Conservation (phyloP, 169 alveolate genomes). For the Plasmodium cynomolgi region DNA sequence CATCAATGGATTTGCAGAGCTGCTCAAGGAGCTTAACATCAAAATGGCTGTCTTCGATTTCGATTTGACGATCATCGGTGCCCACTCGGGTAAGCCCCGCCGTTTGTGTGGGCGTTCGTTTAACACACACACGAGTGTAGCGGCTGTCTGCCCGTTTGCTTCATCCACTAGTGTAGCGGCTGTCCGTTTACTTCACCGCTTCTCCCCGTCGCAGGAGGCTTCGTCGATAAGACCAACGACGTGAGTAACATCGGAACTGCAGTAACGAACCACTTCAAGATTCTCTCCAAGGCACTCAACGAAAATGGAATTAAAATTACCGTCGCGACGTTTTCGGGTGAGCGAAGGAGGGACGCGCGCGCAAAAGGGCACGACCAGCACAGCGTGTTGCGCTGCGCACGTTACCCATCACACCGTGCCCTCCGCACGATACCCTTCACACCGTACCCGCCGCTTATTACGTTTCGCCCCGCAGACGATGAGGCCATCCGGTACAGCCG, state of each 20-base stretch:
- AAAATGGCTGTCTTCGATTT: constrained; percentile 66
- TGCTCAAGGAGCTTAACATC: constrained; percentile 29
- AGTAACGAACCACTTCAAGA: constrained; percentile 33
- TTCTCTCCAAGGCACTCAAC: constrained; percentile 28
- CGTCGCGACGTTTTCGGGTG: constrained; percentile 68
- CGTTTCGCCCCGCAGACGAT: neutral
- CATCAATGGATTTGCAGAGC: constrained; percentile 20
- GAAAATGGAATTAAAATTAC: constrained; percentile 30
- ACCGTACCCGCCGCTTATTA: neutral
- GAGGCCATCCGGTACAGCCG: constrained; percentile 30
- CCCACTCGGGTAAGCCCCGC: constrained; percentile 34
- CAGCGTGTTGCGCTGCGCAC: neutral
- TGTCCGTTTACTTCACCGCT: neutral
- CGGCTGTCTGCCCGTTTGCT: neutral
- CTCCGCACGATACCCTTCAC: no score
- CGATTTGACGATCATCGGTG: constrained; percentile 60
- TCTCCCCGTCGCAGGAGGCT: constrained; percentile 15
- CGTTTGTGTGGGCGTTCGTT: neutral
- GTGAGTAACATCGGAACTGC: constrained; percentile 31
- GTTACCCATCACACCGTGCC: neutral
- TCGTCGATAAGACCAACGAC: constrained; percentile 35
- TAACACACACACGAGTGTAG: neutral
- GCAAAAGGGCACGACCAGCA: no score
- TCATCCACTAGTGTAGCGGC: neutral
- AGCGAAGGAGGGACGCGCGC: neutral